A percentile compares a stretch with the other conserved stretches of the same genome.
phyloP scores from a whole-genome alignment of 768 basidiomycete species.

The Serpula lacrymans region DNA sequence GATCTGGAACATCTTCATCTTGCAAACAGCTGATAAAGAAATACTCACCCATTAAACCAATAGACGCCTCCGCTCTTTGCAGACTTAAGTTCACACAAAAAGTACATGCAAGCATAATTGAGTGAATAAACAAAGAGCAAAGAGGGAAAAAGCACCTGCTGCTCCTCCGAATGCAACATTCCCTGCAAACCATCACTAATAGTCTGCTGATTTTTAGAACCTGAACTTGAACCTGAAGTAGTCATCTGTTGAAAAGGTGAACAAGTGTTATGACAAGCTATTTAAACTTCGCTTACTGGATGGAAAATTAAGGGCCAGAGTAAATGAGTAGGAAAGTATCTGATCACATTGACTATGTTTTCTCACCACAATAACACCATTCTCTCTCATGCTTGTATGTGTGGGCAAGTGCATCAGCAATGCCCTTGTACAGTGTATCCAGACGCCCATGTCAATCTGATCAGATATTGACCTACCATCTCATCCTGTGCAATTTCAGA shows the following conservation, averaged over 20 bases:
- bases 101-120: conserved; percentile 99
- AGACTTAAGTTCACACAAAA: conserved; percentile 96
- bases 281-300: conserved; percentile 84
- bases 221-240: conserved; percentile 99
- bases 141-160: conserved; percentile 97
- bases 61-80: conserved; percentile 87
- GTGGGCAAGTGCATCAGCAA: conserved; percentile 85
- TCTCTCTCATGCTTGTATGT: conserved; percentile 96
- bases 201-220: conserved; percentile 97
- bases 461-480: conserved; percentile 62
- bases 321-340: conserved; percentile 99
- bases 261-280: conserved; percentile 3
- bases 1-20: too few species aligned
- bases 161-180: conserved; percentile 99
- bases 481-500: too few species aligned
- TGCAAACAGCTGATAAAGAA: conserved; percentile 93
- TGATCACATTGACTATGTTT: conserved; percentile 99
- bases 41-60: conserved; percentile 98
- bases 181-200: conserved; percentile 98
- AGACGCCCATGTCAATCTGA: conserved; percentile 99
- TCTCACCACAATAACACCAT: conserved; percentile 96
- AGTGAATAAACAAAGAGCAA: conserved; percentile 99
- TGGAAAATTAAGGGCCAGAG: conserved; percentile 98
- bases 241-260: conserved; percentile 59
- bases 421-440: conserved; percentile 92